phyloP scores from a whole-genome alignment of 768 basidiomycete species.

The Serpula lacrymans region DNA sequence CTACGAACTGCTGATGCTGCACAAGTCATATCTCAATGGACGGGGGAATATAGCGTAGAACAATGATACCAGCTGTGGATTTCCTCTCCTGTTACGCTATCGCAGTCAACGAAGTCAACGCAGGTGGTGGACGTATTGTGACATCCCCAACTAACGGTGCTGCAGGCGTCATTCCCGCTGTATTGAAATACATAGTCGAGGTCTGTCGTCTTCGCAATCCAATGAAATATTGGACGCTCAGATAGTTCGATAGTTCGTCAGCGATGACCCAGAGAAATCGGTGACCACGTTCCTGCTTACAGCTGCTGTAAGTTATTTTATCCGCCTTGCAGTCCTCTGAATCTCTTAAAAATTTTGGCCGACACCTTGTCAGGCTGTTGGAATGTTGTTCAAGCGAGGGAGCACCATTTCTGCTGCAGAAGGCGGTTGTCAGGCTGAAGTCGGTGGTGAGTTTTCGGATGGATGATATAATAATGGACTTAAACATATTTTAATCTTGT shows the following conservation, averaged over 20 bases:
- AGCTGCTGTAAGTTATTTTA: conserved; percentile 65
- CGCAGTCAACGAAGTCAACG: conserved; percentile 94
- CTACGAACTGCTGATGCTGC: not conserved
- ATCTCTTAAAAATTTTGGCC: no score
- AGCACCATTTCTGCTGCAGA: conserved; percentile 96
- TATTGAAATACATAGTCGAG: conserved; percentile 87
- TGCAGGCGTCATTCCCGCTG: conserved; percentile 89
- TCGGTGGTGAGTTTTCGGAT: conserved; percentile 58
- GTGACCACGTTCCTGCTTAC: conserved; percentile 88
- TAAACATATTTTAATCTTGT: conserved; percentile 5
- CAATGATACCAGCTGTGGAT: conserved; percentile 90
- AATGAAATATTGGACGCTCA: conserved; percentile 3
- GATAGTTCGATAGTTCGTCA: conserved; percentile 62
- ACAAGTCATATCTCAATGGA: no score
- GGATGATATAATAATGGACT: not conserved
- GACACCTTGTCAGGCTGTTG: conserved; percentile 57
- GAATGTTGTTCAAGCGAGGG: conserved; percentile 97
- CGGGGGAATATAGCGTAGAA: conserved; percentile 57
- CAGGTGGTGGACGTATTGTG: conserved; percentile 89
- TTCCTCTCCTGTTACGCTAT: conserved; percentile 93
- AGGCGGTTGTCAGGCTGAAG: conserved; percentile 93
- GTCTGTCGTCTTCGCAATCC: conserved; percentile 30
- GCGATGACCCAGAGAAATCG: conserved; percentile 86
- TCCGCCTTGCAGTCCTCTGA: no score
- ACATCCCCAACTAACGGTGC: conserved; percentile 95